A percentile compares a stretch with the other conserved stretches of the same genome.
These are phyloP conservation scores for cucumber (Cucumis sativus) DNA, from an alignment of 306 rosid genomes.

Conservation along the genomic window DNA sequence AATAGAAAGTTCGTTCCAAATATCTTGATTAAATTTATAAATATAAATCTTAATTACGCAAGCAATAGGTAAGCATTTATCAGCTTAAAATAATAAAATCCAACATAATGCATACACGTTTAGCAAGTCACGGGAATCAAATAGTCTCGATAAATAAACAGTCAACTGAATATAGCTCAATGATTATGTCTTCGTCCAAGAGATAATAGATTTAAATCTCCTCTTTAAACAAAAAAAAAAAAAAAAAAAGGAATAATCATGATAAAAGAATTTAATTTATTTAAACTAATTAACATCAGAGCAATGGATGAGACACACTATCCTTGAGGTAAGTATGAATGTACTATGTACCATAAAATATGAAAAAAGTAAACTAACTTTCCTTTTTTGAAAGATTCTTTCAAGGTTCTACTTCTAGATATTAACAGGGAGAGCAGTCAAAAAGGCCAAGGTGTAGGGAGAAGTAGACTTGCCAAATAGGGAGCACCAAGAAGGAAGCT, in stretches of 20 bases:
- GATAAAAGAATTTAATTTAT: background rate
- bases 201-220: too few relatives aligned
- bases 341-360: background rate
- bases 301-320: background rate
- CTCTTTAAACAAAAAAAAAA: too few relatives aligned
- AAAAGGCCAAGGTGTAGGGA: conserved; percentile 61
- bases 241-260: background rate
- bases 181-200: too few relatives aligned
- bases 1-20: background rate
- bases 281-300: background rate
- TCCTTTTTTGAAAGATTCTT: background rate
- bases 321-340: background rate
- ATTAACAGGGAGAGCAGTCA: conserved; percentile 48
- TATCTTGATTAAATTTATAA: background rate
- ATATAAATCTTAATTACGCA: background rate
- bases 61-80: background rate
- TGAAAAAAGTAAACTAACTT: background rate
- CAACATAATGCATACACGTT: background rate
- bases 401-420: conserved; percentile 20
- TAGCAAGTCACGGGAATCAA: background rate
- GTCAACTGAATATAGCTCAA: too few relatives aligned
- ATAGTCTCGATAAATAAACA: background rate
- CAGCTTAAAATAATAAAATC: background rate
- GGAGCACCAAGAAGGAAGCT: conserved; percentile 87
- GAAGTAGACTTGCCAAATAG: conserved; percentile 86